Conservation (phyloP, 129 eudicot species). For the Tagetes patula region DNA sequence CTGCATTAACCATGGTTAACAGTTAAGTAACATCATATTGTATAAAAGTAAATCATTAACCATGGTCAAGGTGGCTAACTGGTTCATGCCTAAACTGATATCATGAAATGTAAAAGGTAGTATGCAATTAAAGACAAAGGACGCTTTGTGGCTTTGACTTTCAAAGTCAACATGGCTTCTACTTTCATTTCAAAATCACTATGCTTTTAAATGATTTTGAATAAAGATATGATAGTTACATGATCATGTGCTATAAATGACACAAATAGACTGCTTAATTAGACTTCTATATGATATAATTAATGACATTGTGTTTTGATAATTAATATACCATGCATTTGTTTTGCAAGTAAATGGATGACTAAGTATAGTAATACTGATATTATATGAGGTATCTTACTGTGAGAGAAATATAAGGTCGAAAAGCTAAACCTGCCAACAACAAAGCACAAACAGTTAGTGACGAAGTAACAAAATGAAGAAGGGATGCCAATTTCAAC, state of each 20-base stretch:
- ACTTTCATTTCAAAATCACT: background rate
- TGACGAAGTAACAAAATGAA: slow-evolving; percentile 8
- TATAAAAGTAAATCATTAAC: slow-evolving; percentile 5
- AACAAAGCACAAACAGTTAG: slow-evolving; percentile 22
- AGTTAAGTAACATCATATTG: background rate
- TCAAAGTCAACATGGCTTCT: background rate
- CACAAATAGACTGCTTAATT: background rate
- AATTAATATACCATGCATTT: background rate
- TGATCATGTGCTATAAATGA: background rate
- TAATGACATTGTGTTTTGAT: background rate
- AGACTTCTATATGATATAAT: background rate
- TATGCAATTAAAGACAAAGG: background rate
- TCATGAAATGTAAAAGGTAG: slow-evolving; percentile 10
- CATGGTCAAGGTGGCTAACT: background rate
- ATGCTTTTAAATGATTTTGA: background rate
- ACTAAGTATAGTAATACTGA: background rate
- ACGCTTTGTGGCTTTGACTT: slow-evolving; percentile 5
- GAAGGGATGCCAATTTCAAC: background rate
- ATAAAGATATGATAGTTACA: background rate
- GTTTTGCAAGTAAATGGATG: background rate
- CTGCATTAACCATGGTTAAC: slow-evolving; percentile 39
- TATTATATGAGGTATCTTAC: slow-evolving; percentile 51
- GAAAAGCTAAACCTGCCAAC: slow-evolving; percentile 89
- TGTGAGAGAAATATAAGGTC: slow-evolving; percentile 64
- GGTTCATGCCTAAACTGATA: slow-evolving; percentile 1